Conservation (phyloP, 1,139 yeast species). For the Citeromyces hawaiiensis region DNA sequence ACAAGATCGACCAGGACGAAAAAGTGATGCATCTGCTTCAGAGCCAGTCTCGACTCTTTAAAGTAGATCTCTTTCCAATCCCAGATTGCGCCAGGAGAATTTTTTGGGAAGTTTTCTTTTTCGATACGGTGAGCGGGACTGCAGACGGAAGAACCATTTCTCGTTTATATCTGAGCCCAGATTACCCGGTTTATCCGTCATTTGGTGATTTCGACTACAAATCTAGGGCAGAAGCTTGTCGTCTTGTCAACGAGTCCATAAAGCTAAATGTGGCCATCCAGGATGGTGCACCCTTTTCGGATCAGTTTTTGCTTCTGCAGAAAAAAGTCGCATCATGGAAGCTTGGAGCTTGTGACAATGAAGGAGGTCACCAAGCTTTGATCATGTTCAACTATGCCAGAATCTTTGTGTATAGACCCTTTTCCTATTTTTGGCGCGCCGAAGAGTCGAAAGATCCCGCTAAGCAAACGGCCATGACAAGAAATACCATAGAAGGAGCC, state of each 20-base stretch:
- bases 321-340: slow-evolving; percentile 23
- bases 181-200: slow-evolving; percentile 23
- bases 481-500: slow-evolving; percentile 38
- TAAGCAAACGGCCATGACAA: slow-evolving; percentile 31
- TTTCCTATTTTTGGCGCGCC: slow-evolving; percentile 34
- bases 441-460: slow-evolving; percentile 20
- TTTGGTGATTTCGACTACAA: slow-evolving; percentile 27
- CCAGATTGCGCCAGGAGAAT: slow-evolving; percentile 27
- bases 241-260: slow-evolving; percentile 32
- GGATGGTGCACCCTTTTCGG: slow-evolving; percentile 6
- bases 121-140: slow-evolving; percentile 35
- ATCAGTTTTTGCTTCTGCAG: slow-evolving; percentile 7
- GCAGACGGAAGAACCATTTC: slow-evolving; percentile 36
- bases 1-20: slow-evolving; percentile 21
- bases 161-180: slow-evolving; percentile 19
- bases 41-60: slow-evolving; percentile 14
- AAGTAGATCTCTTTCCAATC: slow-evolving; percentile 12
- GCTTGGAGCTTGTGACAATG: slow-evolving; percentile 28
- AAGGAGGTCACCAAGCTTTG: slow-evolving; percentile 35
- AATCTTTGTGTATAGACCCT: slow-evolving; percentile 36
- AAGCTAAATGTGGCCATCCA: slow-evolving; percentile 28
- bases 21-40: slow-evolving; percentile 12
- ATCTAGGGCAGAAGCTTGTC: slow-evolving; percentile 31
- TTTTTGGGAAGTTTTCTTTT: slow-evolving; percentile 34
- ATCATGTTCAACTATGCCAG: slow-evolving; percentile 32